Evolutionary conservation across 1,139 yeast species (phyloP), one percentile per base, ranked within the genome.

Genomic region (Arxiozyma telluris): DNA sequence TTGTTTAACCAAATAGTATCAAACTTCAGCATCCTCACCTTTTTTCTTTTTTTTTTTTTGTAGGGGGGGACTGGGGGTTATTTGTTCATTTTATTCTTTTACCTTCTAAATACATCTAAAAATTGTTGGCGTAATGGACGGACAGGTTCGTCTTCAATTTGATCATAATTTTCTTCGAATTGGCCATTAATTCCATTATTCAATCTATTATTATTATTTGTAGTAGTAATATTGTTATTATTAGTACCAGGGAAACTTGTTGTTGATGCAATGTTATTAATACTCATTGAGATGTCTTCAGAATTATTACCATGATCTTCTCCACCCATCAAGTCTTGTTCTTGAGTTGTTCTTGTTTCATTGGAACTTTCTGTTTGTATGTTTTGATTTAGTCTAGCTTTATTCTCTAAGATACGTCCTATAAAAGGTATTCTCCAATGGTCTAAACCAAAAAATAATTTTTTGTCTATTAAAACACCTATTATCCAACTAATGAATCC

Each of bases 111-210:
- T 2, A 68, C 65, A 49, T 67, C 69, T 22, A 66, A 50, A 49
- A 67, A 65, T 50, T 67, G 71, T 12, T 61, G 62, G 2, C 70
- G 68, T 18, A 67, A 50, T 0, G 70, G 65, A 1, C 71, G 57
- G 41, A 60, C 63, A 3, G 71, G 71, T 55, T 66, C 71, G 50
- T 66, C 71, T 34, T 57, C 55, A 15, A 55, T 57, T 22, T 59
- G 63, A 23, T 63, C 65, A 21, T 46, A 27, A 5, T 23, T 38
- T 17, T 38, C 49, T 21, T 21, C 49, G 17, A 46, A 12, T 11
- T 46, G 49, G 23, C 58, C 61, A 20, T 47, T 53, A 41, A 43
- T 53, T 5, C 25, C 47, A 17, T 41, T 22, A 18, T 17, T 30
- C 43, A 15, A 43, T 12, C n/a, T 38, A 45, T 45, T 45, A 45